phyloP scores from a whole-genome alignment of 2,329 filamentous ascomycete species.

The Sporothrix pallida region DNA sequence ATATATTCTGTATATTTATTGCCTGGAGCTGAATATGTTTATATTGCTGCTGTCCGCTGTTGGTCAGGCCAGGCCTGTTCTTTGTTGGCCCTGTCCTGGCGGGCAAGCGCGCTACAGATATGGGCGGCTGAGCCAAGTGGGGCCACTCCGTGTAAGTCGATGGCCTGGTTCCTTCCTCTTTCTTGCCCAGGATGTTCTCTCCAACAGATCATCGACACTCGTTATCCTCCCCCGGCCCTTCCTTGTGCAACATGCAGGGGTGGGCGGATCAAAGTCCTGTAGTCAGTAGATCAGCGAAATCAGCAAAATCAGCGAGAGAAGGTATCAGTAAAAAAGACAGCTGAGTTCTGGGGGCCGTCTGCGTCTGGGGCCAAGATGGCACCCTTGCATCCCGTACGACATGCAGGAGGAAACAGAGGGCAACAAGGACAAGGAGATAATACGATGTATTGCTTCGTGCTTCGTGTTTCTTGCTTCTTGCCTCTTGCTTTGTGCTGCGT shows the following conservation, averaged over 20 bases:
- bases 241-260: constrained; percentile 19
- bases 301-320: neutral
- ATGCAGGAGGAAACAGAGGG: neutral
- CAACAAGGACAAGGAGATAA: neutral
- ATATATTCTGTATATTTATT: neutral
- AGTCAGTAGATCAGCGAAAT: neutral
- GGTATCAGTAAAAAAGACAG: neutral
- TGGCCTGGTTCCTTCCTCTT: neutral
- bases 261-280: constrained; percentile 3
- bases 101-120: neutral
- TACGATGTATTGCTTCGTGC: neutral
- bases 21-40: neutral
- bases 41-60: too few species aligned
- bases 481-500: too few species aligned
- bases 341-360: neutral
- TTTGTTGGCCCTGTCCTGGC: too few species aligned
- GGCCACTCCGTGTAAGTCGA: constrained; percentile 16
- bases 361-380: constrained; percentile 6
- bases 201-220: neutral
- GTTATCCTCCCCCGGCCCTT: neutral
- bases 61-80: too few species aligned
- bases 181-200: neutral
- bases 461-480: neutral
- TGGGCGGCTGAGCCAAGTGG: neutral
- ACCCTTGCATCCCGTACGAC: constrained; percentile 23